phyloP scores from a whole-genome alignment of 2,329 filamentous ascomycete species.

The Cercospora sojina region DNA sequence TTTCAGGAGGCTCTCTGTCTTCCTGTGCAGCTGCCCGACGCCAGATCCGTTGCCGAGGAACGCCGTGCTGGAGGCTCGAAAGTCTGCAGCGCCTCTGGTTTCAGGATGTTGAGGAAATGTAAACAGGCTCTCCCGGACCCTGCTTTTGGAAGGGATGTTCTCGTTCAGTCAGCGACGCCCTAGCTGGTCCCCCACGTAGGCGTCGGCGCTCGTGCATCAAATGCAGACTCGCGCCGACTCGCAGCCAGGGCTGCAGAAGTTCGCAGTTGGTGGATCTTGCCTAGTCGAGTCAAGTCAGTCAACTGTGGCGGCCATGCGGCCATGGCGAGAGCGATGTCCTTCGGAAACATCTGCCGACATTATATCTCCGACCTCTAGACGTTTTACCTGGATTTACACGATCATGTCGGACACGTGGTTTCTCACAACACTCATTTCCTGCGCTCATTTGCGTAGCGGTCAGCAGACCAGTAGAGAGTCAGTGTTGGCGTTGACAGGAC shows the following conservation, averaged over 20 bases:
- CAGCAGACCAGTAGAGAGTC: background rate
- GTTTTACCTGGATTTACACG: background rate
- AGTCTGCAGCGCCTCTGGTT: background rate
- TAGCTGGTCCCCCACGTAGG: background rate
- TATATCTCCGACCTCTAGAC: background rate
- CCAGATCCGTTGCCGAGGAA: background rate
- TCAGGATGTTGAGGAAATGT: background rate
- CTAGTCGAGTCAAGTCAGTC: background rate
- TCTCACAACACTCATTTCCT: background rate
- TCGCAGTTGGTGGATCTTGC: background rate
- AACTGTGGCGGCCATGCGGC: background rate
- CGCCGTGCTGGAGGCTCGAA: background rate
- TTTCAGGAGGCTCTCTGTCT: background rate
- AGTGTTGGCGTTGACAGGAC: background rate
- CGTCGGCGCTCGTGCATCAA: background rate
- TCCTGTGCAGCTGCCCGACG: conserved; percentile 3
- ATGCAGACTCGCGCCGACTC: background rate
- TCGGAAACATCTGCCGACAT: background rate
- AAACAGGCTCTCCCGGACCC: background rate
- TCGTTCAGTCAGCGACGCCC: background rate
- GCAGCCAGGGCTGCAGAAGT: background rate
- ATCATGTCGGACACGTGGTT: background rate
- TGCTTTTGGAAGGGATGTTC: background rate
- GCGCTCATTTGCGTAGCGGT: background rate
- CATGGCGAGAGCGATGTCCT: background rate